phyloP scores from a whole-genome alignment of 2,329 filamentous ascomycete species.

The Exutisphaerella laricina region DNA sequence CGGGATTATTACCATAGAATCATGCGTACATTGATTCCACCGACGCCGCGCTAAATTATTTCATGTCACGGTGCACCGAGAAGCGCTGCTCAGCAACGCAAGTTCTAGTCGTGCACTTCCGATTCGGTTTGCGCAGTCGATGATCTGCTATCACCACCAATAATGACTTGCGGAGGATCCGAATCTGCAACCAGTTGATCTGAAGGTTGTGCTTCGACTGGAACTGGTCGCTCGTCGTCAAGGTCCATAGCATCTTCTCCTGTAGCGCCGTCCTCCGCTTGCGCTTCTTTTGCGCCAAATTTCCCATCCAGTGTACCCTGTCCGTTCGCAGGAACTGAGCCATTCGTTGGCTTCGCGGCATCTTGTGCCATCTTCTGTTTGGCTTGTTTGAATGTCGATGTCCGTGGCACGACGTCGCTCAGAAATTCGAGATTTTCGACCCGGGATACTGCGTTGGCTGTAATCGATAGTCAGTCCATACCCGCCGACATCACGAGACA shows the following conservation, averaged over 20 bases:
- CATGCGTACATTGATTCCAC: too few species aligned
- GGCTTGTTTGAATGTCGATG: conserved; percentile 71
- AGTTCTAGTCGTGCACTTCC: too few species aligned
- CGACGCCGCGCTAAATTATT: too few species aligned
- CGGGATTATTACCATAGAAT: too few species aligned
- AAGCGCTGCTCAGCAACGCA: too few species aligned
- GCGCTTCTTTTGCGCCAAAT: conserved; percentile 17
- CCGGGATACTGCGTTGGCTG: conserved; percentile 77
- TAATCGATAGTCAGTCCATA: background rate
- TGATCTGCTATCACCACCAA: too few species aligned
- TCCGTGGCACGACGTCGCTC: conserved; percentile 82
- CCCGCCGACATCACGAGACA: background rate
- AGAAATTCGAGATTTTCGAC: conserved; percentile 95
- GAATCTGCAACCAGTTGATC: too few species aligned
- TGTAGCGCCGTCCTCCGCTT: conserved; percentile 22
- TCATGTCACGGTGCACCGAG: too few species aligned
- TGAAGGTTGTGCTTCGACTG: too few species aligned
- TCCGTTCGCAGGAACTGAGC: conserved; percentile 10
- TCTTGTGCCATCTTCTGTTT: conserved; percentile 51
- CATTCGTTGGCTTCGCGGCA: conserved; percentile 15
- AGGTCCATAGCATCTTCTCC: conserved; percentile 25
- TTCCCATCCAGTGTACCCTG: conserved; percentile 17
- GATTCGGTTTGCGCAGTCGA: too few species aligned
- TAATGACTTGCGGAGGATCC: too few species aligned
- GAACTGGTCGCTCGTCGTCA: conserved; percentile 9